These are phyloP conservation scores for Euphorbia schlechtendalii DNA, from an alignment of 441 rosid genomes.

Conservation along the genomic window DNA sequence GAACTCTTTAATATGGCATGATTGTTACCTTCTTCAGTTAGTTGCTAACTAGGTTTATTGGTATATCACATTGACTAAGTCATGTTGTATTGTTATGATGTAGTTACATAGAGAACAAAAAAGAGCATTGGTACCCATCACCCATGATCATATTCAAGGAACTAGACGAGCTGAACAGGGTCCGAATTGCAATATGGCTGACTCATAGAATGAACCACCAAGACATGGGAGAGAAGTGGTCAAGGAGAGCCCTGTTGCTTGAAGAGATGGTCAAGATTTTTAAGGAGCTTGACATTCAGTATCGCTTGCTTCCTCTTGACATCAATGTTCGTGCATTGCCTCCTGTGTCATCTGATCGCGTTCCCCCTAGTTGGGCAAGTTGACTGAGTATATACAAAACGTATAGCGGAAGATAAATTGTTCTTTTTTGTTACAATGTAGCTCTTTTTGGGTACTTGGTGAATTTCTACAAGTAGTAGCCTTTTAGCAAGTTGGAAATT, in stretches of 20 bases:
- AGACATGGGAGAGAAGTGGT: slow-evolving; percentile 55
- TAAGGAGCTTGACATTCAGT: slow-evolving; percentile 60
- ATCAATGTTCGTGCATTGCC: slow-evolving; percentile 48
- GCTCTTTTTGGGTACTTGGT: background rate
- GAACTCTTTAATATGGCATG: no score
- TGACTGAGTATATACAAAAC: slow-evolving; percentile 3
- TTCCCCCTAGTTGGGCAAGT: slow-evolving; percentile 43
- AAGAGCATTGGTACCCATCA: slow-evolving; percentile 60
- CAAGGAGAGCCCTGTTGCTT: slow-evolving; percentile 46
- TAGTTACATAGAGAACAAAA: slow-evolving; percentile 57
- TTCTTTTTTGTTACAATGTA: background rate
- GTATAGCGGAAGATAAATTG: background rate
- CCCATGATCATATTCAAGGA: slow-evolving; percentile 52
- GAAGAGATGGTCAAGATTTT: slow-evolving; percentile 65
- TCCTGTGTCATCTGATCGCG: slow-evolving; percentile 32
- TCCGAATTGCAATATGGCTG: slow-evolving; percentile 52
- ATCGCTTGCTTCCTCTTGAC: slow-evolving; percentile 57
- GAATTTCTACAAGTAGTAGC: background rate
- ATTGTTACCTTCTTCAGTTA: no score
- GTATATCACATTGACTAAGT: no score
- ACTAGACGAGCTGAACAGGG: slow-evolving; percentile 31
- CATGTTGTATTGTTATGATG: no score
- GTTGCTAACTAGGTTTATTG: no score
- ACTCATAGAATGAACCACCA: slow-evolving; percentile 62
- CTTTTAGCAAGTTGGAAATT: background rate